Conservation (phyloP, 495 filamentous ascomycete genomes). For the Glarea lozoyensis region DNA sequence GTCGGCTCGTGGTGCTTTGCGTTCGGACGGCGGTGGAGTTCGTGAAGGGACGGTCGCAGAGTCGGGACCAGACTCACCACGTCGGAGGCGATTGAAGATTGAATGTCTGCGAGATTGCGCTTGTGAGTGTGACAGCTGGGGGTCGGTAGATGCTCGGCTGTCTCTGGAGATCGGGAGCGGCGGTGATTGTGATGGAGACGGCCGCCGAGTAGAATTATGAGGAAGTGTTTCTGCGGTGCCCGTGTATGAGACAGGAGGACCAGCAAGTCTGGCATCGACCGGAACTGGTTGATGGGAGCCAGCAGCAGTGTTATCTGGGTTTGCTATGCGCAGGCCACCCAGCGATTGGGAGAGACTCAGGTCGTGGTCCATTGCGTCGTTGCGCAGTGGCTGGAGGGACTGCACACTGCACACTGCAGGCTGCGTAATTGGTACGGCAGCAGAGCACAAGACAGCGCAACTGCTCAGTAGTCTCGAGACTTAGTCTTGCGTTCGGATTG, state of each 20-base stretch:
- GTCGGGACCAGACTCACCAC: constrained; percentile 14
- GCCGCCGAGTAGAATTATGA: neutral
- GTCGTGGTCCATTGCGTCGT: constrained; percentile 73
- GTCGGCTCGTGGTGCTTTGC: constrained; percentile 5
- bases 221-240: neutral
- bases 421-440: too few relatives aligned
- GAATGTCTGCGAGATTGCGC: constrained; percentile 20
- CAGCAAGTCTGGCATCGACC: neutral
- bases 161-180: constrained; percentile 14
- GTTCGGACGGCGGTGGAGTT: constrained; percentile 13
- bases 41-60: constrained; percentile 5
- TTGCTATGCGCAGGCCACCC: constrained; percentile 93
- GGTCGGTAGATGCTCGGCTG: constrained; percentile 73
- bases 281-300: neutral
- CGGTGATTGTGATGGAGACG: neutral
- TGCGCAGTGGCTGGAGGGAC: constrained; percentile 2
- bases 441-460: too few relatives aligned
- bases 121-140: too few relatives aligned
- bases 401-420: too few relatives aligned
- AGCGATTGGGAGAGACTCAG: constrained; percentile 86
- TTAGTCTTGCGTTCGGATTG: too few relatives aligned
- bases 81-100: constrained; percentile 23
- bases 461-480: too few relatives aligned
- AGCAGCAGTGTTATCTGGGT: constrained; percentile 69
- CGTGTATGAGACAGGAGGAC: neutral